A percentile compares a stretch with the other conserved stretches of the same genome.
These are phyloP conservation scores for Pythium rhizo-oryzae DNA, from an alignment of 352 stramenopile genomes.

Conservation along the genomic window DNA sequence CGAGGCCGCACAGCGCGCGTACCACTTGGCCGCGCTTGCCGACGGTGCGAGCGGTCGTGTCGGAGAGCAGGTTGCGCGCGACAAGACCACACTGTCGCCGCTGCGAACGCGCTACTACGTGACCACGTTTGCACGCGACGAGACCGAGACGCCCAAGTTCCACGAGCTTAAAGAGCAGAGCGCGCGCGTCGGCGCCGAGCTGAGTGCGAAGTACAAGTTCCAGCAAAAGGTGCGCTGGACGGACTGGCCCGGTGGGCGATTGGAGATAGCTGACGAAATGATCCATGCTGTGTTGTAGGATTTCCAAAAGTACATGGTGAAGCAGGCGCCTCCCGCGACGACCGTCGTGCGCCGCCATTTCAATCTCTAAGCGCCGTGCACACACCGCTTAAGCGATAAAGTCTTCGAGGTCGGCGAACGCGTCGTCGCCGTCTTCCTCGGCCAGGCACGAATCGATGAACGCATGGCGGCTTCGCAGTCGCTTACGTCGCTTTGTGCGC, in stretches of 20 bases:
- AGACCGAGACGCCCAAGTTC: constrained; percentile 12
- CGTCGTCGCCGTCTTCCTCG: constrained; percentile 41
- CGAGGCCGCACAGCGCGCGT: constrained; percentile 22
- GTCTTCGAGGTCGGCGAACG: constrained; percentile 43
- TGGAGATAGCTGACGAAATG: too few species aligned
- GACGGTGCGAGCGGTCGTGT: background rate
- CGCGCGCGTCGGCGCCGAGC: constrained; percentile 1
- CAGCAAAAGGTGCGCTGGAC: constrained; percentile 32
- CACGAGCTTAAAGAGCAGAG: constrained; percentile 29
- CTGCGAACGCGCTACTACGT: constrained; percentile 24
- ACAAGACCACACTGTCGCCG: constrained; percentile 6
- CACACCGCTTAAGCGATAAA: constrained; percentile 34
- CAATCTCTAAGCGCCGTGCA: constrained; percentile 21
- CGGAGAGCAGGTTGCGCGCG: background rate
- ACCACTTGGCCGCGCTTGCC: constrained; percentile 24
- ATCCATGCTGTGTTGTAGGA: constrained; percentile 19
- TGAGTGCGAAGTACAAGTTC: constrained; percentile 30
- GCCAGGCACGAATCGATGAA: constrained; percentile 42
- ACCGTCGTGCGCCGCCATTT: constrained; percentile 24
- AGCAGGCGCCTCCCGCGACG: constrained; percentile 22
- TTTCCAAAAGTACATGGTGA: constrained; percentile 34
- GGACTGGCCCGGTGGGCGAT: too few species aligned
- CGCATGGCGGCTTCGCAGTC: constrained; percentile 36
- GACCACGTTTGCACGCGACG: constrained; percentile 13
- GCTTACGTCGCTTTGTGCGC: constrained; percentile 29